Base-by-base conservation (phyloP, 176 grass and related monocot species). In the Hsuehochloa calcarea region DNA sequence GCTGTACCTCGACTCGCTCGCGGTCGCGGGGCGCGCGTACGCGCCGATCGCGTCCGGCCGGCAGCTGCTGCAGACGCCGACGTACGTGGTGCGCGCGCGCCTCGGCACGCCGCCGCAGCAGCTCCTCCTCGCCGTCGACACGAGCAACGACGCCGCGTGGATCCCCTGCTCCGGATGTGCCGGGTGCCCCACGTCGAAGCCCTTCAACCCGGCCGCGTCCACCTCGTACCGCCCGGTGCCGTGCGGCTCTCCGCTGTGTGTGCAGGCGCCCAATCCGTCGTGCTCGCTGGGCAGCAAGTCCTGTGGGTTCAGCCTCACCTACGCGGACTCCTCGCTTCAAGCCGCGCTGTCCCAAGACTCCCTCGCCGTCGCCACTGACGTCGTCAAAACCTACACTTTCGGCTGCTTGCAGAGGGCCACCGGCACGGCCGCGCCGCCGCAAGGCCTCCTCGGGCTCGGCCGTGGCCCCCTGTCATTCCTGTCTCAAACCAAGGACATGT, bases 361-460 rank as follows among this genome's bases (percentile, higher is more conserved):
- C n/a, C 86, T 97, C 76, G 16, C 84, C 59, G 90, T 97, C 49
- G 95, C 92, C 50, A 68, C 29, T 31, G 79, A 97, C 86, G 88
- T 92, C 46, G 78, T 94, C 0, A 88, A 62, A 35, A 20, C 26
- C 44, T 97, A 97, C 92, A 89, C 92, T 68, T 97, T 97, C 82
- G 95, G 95, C 5, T 97, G 95, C 66, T 75, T 97, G 17, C 84
- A 84, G 43, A 78, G 47, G 12, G 92, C 90, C 47, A 93, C 86
- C n/a, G 95, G 95, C 78, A 97, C 80, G 59, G 86, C 95, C 1
- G 78, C 86, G 43, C 95, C 95, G 22, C 92, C 92, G 20, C 90
- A 94, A 64, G 95, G 95, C 40, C 92, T 97, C 38, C 92, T 97
- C 4, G 95, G 95, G 1, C 92, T 97, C 41, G 95, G 95, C 41